Conservation (phyloP, 805 yeast genomes). For the Ogataea philodendri region DNA sequence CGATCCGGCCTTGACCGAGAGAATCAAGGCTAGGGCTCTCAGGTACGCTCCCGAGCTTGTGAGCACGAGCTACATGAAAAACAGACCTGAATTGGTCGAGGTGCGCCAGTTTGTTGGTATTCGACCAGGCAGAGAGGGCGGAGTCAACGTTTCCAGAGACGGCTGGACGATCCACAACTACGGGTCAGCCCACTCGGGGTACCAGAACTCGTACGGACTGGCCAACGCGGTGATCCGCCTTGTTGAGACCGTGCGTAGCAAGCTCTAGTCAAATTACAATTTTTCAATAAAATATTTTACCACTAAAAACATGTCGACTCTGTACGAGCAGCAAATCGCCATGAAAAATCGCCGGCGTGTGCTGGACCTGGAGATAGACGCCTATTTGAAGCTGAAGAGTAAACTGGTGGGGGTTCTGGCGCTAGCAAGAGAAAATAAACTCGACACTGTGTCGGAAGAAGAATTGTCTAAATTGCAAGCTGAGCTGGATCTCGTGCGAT, state of each 20-base stretch:
- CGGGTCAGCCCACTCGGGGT: conserved; percentile 78
- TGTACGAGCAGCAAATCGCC: conserved; percentile 22
- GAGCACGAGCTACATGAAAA: conserved; percentile 25
- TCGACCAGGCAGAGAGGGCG: conserved; percentile 65
- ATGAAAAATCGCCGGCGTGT: conserved; percentile 31
- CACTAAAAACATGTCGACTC: conserved; percentile 6
- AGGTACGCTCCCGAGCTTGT: conserved; percentile 51
- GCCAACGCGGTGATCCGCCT: conserved; percentile 24
- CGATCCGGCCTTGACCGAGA: conserved; percentile 47
- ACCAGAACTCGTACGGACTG: conserved; percentile 44
- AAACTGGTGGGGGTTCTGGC: conserved; percentile 19
- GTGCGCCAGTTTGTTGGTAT: conserved; percentile 61
- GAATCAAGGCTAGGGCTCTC: conserved; percentile 42
- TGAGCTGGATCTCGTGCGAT: conserved; percentile 18
- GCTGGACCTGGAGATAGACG: conserved; percentile 31
- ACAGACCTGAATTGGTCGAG: conserved; percentile 47
- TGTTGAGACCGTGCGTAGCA: too few relatives aligned
- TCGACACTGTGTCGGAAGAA: conserved; percentile 15
- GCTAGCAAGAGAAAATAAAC: conserved; percentile 17
- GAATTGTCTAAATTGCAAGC: conserved; percentile 20
- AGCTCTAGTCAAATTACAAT: too few relatives aligned
- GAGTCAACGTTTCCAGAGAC: conserved; percentile 44
- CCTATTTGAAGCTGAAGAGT: conserved; percentile 24
- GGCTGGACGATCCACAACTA: conserved; percentile 52
- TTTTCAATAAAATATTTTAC: too few relatives aligned